Conservation (phyloP, 768 basidiomycete genomes). For the Tephrocybe rancida region DNA sequence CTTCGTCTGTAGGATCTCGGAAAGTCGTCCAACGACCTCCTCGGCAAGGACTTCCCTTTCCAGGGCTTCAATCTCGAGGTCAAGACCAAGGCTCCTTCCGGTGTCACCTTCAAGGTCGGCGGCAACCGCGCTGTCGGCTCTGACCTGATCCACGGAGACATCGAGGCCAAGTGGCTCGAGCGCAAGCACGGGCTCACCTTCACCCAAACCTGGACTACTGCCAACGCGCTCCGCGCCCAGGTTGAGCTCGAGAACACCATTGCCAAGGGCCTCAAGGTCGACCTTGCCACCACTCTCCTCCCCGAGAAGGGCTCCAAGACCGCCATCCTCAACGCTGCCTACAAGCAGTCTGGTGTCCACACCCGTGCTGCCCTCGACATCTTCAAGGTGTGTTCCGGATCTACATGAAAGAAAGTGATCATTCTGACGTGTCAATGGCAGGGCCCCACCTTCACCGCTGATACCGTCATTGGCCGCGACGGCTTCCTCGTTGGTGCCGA, state of each 20-base stretch:
- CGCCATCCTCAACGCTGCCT: slow-evolving; percentile 80
- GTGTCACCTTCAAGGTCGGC: slow-evolving; percentile 92
- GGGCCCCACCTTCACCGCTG: slow-evolving; percentile 98
- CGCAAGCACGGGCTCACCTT: slow-evolving; percentile 90
- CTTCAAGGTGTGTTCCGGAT: slow-evolving; percentile 74
- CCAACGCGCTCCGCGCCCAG: slow-evolving; percentile 89
- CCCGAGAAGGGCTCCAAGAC: slow-evolving; percentile 88
- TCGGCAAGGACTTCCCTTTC: slow-evolving; percentile 92
- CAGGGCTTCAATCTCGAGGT: slow-evolving; percentile 72
- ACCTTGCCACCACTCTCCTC: slow-evolving; percentile 78
- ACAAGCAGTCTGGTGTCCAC: slow-evolving; percentile 97
- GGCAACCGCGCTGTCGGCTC: slow-evolving; percentile 78
- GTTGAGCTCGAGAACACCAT: slow-evolving; percentile 97
- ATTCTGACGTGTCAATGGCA: slow-evolving; percentile 27
- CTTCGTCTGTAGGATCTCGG: slow-evolving; percentile 77
- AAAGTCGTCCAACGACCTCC: slow-evolving; percentile 95
- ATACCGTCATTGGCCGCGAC: slow-evolving; percentile 93
- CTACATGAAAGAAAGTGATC: neutral
- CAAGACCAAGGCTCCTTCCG: slow-evolving; percentile 87
- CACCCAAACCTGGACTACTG: slow-evolving; percentile 95
- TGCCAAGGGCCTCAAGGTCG: slow-evolving; percentile 97
- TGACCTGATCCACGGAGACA: slow-evolving; percentile 79
- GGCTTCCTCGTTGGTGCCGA: slow-evolving; percentile 98
- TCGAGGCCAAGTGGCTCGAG: slow-evolving; percentile 95
- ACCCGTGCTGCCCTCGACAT: slow-evolving; percentile 88